phyloP scores from a whole-genome alignment of 2,329 filamentous ascomycete genomes.

The Trichothecium sympodiale region DNA sequence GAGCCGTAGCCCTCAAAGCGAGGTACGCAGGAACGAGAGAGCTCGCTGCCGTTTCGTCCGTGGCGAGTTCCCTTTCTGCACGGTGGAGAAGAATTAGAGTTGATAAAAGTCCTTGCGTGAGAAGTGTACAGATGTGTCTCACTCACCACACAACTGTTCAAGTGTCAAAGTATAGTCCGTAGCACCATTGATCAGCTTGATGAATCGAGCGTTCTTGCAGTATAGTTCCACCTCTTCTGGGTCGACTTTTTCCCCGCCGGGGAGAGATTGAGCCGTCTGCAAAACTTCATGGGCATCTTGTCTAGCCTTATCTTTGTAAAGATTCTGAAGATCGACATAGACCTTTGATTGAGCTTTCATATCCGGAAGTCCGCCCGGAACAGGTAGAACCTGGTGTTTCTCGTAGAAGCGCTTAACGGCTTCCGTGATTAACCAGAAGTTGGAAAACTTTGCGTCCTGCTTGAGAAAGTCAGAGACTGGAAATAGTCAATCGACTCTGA shows the following conservation, averaged over 20 bases:
- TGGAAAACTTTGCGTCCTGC: constrained; percentile 36
- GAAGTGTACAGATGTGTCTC: constrained; percentile 2
- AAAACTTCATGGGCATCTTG: constrained; percentile 68
- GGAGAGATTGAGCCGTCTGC: constrained; percentile 42
- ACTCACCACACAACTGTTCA: constrained; percentile 44
- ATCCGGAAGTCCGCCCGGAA: constrained; percentile 82
- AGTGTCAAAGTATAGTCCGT: constrained; percentile 32
- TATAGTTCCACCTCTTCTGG: constrained; percentile 75
- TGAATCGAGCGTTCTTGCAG: constrained; percentile 89
- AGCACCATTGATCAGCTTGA: constrained; percentile 66
- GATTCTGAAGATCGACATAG: constrained; percentile 81
- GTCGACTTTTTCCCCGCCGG: constrained; percentile 44
- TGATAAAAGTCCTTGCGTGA: too few relatives aligned
- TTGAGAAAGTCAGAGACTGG: background rate
- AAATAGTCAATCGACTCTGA: too few relatives aligned
- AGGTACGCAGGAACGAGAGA: constrained; percentile 62
- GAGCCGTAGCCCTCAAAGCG: constrained; percentile 44
- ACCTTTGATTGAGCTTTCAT: constrained; percentile 93
- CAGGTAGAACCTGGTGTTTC: constrained; percentile 61
- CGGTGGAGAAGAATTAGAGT: background rate
- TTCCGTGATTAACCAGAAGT: constrained; percentile 82
- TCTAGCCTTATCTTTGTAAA: constrained; percentile 84
- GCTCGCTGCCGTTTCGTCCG: constrained; percentile 40
- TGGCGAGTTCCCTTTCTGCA: constrained; percentile 41
- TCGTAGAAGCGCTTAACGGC: constrained; percentile 70